Base-by-base conservation (phyloP, 164 flowering plant genomes). In the Sextonia rubra region DNA sequence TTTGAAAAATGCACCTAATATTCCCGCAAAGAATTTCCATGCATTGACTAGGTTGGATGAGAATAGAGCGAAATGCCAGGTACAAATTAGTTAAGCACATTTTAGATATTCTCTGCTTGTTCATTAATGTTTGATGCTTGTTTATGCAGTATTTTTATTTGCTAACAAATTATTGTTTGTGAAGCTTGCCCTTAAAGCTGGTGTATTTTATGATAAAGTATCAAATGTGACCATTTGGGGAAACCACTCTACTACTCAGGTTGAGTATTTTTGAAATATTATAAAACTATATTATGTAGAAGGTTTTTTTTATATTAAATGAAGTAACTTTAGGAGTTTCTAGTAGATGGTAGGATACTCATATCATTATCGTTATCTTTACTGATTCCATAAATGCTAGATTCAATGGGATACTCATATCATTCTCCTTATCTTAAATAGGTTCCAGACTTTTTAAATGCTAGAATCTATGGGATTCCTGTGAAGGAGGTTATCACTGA, bases 191-290 rank as follows among this genome's bases (percentile, higher is more conserved):
- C 87, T 90, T 14, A 93, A 90, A 85, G 99, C 99, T 47, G 99
- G 98, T 63, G 97, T 93, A 6, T 95, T 95, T 80, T 95, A 95
- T 79, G 98, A 95, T 73, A 86, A 90, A 78, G 98, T 93, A 69
- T 93, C 99, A 67, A 95, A 95, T 72, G 71, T 87, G 83, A 90
- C 99, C 64, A 95, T 95, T 20, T 95, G 99, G 99, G 99, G 99
- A 74, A 95, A 95, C 79, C 99, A 95, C 80, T 95, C 99, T 9
- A 95, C 99, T 0, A 93, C 99, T 75, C 99, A 93, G 97, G 99
- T 95, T 60, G 23, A 73, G 60, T 62, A 24, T 69, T 52, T 66
- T 66, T 20, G 7, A n/a, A 37, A 66, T 20, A 4, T 30, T 37
- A 61, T 22, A 61, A 64, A 17, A 26, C 3, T 64, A 4, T 27